Percentiles rank a stretch among this genome's conserved stretches.
Evolutionary conservation across 352 stramenopile species (phyloP).

Genomic region (Globisporangium polare): DNA sequence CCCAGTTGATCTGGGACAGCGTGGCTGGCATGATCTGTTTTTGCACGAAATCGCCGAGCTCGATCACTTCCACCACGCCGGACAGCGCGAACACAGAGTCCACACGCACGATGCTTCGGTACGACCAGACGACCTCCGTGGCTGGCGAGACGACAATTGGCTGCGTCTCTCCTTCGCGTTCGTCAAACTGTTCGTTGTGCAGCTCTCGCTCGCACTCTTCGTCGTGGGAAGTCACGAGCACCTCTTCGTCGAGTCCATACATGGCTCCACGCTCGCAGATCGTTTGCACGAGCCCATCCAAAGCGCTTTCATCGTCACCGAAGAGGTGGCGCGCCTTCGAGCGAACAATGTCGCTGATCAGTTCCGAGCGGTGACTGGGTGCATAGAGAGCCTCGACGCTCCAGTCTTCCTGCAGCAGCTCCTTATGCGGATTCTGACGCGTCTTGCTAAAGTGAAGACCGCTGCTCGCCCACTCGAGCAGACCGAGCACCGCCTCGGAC

Average conservation of each 20-base stretch:
- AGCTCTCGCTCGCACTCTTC: conserved; percentile 59
- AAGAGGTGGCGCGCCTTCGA: conserved; percentile 10
- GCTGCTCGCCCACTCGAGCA: no score
- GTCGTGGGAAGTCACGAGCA: conserved; percentile 35
- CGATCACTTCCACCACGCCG: background rate
- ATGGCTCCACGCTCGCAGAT: conserved; percentile 15
- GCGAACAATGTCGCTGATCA: conserved; percentile 36
- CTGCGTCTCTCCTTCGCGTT: conserved; percentile 27
- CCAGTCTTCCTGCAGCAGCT: no score
- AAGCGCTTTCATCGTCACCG: background rate
- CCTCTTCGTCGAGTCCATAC: conserved; percentile 37
- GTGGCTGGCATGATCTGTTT: background rate
- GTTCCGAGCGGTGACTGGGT: no score
- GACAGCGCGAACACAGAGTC: conserved; percentile 7
- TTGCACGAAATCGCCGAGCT: conserved; percentile 3
- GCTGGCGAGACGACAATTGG: conserved; percentile 11
- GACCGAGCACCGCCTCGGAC: no score
- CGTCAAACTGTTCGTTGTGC: conserved; percentile 48
- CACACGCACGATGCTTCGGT: conserved; percentile 8
- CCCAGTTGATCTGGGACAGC: conserved; percentile 27
- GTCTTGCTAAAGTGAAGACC: no score
- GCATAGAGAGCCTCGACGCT: no score
- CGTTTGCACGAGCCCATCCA: conserved; percentile 13
- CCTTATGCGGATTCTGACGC: no score
- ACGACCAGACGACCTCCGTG: conserved; percentile 22